Conservation (phyloP, 1,284 basidiomycete species). For the Coniferiporia sulphurascens region DNA sequence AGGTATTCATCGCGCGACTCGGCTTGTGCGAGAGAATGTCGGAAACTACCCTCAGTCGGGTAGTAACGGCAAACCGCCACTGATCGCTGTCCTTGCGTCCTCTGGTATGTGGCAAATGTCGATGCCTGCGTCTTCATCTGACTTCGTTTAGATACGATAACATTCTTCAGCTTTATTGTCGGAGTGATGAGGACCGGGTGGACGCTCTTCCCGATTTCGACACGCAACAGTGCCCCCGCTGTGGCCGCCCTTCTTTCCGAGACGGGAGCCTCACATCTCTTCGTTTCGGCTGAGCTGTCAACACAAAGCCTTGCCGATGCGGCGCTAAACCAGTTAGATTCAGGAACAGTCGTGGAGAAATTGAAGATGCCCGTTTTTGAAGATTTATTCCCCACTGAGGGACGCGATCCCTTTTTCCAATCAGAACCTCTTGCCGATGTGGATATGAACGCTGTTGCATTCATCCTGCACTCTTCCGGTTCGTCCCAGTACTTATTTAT, state of each 20-base stretch:
- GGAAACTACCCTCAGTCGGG: too few relatives aligned
- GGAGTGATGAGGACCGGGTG: slow-evolving; percentile 19
- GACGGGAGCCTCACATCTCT: slow-evolving; percentile 10
- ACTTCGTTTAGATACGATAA: slow-evolving; percentile 15
- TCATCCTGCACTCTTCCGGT: slow-evolving; percentile 20
- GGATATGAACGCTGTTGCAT: too few relatives aligned
- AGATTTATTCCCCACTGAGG: slow-evolving; percentile 8
- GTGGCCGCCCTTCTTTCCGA: slow-evolving; percentile 12
- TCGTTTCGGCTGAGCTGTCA: slow-evolving; percentile 11
- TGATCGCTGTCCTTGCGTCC: too few relatives aligned
- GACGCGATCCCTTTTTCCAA: background rate
- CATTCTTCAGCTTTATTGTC: slow-evolving; percentile 8
- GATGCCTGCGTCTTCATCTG: background rate
- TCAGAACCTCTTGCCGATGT: background rate
- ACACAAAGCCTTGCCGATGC: slow-evolving; percentile 7
- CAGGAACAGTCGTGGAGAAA: background rate
- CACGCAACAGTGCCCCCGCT: slow-evolving; percentile 15
- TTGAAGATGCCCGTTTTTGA: slow-evolving; percentile 15
- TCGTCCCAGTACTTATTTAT: background rate
- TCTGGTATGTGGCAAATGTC: background rate
- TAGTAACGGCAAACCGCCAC: too few relatives aligned
- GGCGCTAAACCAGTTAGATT: background rate
- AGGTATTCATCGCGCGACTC: too few relatives aligned
- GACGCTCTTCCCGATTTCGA: slow-evolving; percentile 18
- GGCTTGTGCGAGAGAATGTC: too few relatives aligned